phyloP scores from a whole-genome alignment of 2,329 filamentous ascomycete species.

The Pseudogymnoascus sp. region DNA sequence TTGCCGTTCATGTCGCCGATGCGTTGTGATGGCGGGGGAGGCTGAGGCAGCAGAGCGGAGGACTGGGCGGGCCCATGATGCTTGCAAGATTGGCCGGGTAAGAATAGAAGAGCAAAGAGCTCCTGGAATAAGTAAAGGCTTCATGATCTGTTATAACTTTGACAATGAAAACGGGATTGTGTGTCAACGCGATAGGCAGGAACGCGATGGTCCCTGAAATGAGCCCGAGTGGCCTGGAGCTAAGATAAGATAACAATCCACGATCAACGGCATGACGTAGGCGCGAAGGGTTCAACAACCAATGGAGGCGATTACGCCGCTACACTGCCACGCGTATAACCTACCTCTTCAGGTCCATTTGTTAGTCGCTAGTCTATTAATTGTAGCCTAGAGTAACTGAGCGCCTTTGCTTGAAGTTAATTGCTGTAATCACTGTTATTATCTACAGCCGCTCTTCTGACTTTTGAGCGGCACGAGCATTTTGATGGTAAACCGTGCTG shows the following conservation, averaged over 20 bases:
- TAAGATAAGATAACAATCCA: slow-evolving; percentile 1
- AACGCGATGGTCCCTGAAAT: slow-evolving; percentile 1
- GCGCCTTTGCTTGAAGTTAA: too few species aligned
- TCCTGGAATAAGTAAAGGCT: not conserved
- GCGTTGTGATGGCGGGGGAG: not conserved
- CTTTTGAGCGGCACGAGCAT: too few species aligned
- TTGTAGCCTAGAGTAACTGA: too few species aligned
- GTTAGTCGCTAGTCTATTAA: too few species aligned
- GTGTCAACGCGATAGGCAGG: not conserved
- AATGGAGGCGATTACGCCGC: not conserved
- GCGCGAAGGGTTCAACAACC: not conserved
- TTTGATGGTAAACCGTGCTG: too few species aligned
- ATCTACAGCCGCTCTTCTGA: too few species aligned
- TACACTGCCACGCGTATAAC: not conserved
- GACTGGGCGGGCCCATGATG: not conserved
- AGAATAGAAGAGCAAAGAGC: not conserved
- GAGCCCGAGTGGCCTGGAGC: not conserved
- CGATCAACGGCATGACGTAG: slow-evolving; percentile 7
- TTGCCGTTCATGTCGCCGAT: not conserved
- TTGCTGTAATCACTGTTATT: too few species aligned
- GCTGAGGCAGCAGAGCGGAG: not conserved
- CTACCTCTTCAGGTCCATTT: too few species aligned
- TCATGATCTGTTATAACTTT: not conserved
- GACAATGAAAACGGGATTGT: not conserved
- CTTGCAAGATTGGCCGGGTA: not conserved